A percentile compares a stretch with the other conserved stretches of the same genome.
phyloP scores from a whole-genome alignment of 2,329 filamentous ascomycete genomes.

The Cryphonectria carpinicola region DNA sequence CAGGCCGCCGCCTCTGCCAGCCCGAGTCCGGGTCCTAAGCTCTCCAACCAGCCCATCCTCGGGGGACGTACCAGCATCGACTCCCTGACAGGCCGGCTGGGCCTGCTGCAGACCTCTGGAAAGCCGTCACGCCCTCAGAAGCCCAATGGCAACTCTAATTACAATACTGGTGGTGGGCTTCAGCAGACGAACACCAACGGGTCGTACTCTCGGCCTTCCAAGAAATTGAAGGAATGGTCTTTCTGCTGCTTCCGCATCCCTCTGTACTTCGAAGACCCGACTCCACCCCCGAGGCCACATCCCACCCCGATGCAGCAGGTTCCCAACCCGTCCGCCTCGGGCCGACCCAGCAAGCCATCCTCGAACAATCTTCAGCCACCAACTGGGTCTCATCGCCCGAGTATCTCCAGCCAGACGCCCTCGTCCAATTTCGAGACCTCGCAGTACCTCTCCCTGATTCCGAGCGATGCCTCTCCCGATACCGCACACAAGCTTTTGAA shows the following conservation, averaged over 20 bases:
- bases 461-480: constrained; percentile 65
- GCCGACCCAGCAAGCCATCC: constrained; percentile 34
- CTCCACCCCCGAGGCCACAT: constrained; percentile 48
- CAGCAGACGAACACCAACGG: constrained; percentile 33
- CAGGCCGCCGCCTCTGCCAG: constrained; percentile 64
- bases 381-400: constrained; percentile 35
- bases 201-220: constrained; percentile 28
- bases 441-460: constrained; percentile 70
- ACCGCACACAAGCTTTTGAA: constrained; percentile 72
- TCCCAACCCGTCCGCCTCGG: constrained; percentile 24
- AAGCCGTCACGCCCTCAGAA: constrained; percentile 31
- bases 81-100: constrained; percentile 79
- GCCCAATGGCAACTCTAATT: constrained; percentile 27
- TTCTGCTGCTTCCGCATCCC: constrained; percentile 60
- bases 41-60: constrained; percentile 55
- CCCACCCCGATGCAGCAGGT: constrained; percentile 49
- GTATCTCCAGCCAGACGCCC: constrained; percentile 31
- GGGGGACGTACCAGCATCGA: constrained; percentile 79
- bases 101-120: constrained; percentile 66
- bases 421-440: constrained; percentile 42
- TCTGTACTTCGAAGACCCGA: constrained; percentile 43
- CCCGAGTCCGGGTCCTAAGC: constrained; percentile 50
- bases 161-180: constrained; percentile 4
- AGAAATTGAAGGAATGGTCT: constrained; percentile 39
- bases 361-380: constrained; percentile 36